Conservation (phyloP, 352 stramenopile species). For the Pythium plurisporium region DNA sequence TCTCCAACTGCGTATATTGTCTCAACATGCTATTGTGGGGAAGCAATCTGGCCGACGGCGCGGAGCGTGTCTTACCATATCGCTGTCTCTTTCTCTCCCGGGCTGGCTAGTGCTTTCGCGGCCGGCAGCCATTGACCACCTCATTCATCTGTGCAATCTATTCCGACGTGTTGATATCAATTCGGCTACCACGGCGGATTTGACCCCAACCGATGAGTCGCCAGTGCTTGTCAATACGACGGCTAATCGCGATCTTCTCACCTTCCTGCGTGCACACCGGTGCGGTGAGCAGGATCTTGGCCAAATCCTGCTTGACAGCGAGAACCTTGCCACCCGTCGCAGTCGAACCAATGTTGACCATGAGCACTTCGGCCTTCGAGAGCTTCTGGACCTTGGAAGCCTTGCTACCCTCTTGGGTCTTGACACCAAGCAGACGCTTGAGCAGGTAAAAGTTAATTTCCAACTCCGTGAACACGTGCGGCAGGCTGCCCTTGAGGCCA, state of each 20-base stretch:
- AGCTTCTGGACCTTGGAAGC: slow-evolving; percentile 99
- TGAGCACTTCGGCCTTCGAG: slow-evolving; percentile 98
- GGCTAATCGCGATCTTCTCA: slow-evolving; percentile 99
- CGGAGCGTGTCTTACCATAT: neutral
- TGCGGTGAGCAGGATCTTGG: slow-evolving; percentile 98
- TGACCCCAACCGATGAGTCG: slow-evolving; percentile 99
- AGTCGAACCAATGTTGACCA: slow-evolving; percentile 99
- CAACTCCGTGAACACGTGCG: slow-evolving; percentile 98
- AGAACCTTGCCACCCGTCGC: slow-evolving; percentile 95
- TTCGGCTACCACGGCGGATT: slow-evolving; percentile 96
- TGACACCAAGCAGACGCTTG: slow-evolving; percentile 98
- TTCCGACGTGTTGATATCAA: slow-evolving; percentile 87
- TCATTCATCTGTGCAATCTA: slow-evolving; percentile 47
- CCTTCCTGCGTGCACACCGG: slow-evolving; percentile 99
- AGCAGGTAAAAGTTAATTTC: slow-evolving; percentile 99
- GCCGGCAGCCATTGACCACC: neutral
- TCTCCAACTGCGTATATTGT: slow-evolving; percentile 19
- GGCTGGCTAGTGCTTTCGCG: too few species aligned
- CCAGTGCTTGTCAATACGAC: slow-evolving; percentile 99
- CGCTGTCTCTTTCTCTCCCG: neutral
- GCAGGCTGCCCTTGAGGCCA: slow-evolving; percentile 95
- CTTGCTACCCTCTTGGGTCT: slow-evolving; percentile 98
- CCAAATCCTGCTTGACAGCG: slow-evolving; percentile 96
- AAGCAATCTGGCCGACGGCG: too few species aligned
- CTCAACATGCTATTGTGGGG: slow-evolving; percentile 24